phyloP scores from a whole-genome alignment of 148 eudicot species.

The Cornus suecica region DNA sequence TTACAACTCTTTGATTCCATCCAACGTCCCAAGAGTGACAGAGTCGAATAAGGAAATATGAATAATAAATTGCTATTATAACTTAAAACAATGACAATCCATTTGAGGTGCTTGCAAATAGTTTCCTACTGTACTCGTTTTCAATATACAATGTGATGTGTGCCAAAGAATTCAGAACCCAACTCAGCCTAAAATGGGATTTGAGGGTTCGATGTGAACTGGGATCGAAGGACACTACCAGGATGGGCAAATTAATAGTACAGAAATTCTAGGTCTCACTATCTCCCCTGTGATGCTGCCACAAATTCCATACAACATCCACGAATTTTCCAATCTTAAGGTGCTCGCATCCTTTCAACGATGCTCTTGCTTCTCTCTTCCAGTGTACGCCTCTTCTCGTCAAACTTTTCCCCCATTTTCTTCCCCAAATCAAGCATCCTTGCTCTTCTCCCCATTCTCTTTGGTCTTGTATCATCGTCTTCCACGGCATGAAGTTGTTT shows the following conservation, averaged over 20 bases:
- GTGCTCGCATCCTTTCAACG: constrained; percentile 75
- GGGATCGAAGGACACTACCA: background rate
- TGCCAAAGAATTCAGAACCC: background rate
- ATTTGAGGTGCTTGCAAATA: no score
- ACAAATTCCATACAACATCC: background rate
- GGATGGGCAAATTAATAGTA: background rate
- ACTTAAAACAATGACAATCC: no score
- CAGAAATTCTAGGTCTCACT: background rate
- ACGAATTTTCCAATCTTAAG: background rate
- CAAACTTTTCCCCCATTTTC: constrained; percentile 84
- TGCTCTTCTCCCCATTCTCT: constrained; percentile 60
- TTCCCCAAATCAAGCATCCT: constrained; percentile 79
- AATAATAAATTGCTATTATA: no score
- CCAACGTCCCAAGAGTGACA: no score
- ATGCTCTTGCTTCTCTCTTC: constrained; percentile 77
- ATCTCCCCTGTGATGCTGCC: background rate
- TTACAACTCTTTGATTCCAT: no score
- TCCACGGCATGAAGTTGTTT: constrained; percentile 25
- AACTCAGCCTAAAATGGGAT: background rate
- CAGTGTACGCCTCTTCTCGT: constrained; percentile 69
- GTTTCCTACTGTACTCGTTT: no score
- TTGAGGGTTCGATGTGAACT: no score
- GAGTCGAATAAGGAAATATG: no score
- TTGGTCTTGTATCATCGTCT: constrained; percentile 57
- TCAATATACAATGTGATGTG: background rate